Percentiles rank a stretch among this genome's conserved stretches.
Evolutionary conservation across 2,329 filamentous ascomycete genomes (phyloP).

Genomic region (Fusarium foetens): DNA sequence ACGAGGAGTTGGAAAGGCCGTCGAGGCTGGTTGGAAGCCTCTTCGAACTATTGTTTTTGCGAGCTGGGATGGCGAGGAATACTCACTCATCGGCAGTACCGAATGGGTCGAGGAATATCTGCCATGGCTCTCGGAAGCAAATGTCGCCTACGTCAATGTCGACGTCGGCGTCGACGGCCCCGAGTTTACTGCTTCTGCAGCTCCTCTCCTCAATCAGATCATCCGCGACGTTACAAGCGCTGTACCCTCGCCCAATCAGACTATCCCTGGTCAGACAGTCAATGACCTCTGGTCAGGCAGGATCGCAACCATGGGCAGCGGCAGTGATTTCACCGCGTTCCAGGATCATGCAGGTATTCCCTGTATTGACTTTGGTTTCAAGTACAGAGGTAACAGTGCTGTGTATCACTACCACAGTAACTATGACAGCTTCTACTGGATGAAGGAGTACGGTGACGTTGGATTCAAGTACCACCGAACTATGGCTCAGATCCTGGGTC

Average conservation of each 20-base stretch:
- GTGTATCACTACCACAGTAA: conserved; percentile 90
- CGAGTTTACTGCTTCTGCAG: conserved; percentile 71
- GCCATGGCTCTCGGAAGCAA: conserved; percentile 78
- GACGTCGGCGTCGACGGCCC: conserved; percentile 78
- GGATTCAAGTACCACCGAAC: conserved; percentile 73
- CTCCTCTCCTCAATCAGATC: conserved; percentile 79
- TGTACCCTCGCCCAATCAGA: conserved; percentile 80
- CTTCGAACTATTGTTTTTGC: conserved; percentile 91
- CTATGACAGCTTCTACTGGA: conserved; percentile 92
- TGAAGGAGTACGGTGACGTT: conserved; percentile 80
- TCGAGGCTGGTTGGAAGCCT: conserved; percentile 68
- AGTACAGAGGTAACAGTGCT: conserved; percentile 54
- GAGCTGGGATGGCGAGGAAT: conserved; percentile 85
- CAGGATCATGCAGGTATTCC: conserved; percentile 77
- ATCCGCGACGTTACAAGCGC: conserved; percentile 72
- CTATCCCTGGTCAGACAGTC: conserved; percentile 75
- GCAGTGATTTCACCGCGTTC: conserved; percentile 80
- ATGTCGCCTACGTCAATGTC: conserved; percentile 86
- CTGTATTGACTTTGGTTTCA: conserved; percentile 72
- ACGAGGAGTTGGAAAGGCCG: conserved; percentile 76
- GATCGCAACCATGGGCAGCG: conserved; percentile 75
- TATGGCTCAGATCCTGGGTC: conserved; percentile 72
- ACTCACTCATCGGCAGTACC: conserved; percentile 85
- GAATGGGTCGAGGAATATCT: conserved; percentile 94
- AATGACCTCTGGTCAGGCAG: conserved; percentile 72